Base-by-base conservation (phyloP, 345 rosid genomes). In the Gossypium turneri region DNA sequence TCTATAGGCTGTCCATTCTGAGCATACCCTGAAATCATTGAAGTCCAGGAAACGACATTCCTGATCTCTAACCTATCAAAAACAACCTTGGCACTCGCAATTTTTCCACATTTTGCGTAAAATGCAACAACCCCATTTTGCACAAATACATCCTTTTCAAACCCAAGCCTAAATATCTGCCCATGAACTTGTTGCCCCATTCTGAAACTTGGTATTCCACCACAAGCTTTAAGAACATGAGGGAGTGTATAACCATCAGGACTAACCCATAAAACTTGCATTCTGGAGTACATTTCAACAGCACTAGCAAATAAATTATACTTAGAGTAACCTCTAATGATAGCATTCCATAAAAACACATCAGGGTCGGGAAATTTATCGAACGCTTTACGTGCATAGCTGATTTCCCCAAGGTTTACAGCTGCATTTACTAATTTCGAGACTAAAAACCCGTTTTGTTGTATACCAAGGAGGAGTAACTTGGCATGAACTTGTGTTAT, bases 81-180 rank as follows among this genome's bases (percentile, higher is more conserved):
- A 59, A 89, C 92, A 75, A 17, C 73, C 81, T 80, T 82, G 24
- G 90, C 90, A 10, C 44, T 61, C 17, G 27, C 78, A 73, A 89
- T 56, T 55, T 77, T 78, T 13, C 88, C 82, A 19, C 90, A 89
- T 80, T 88, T 91, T 0, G 97, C 88, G 76, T 89, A 91, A 71
- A 91, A 79, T 2, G 92, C 85, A 44, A 91, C 88, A 48, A 86
- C 86, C 77, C 88, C 89, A 63, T 89, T 91, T 81, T 89, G 97
- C 79, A 88, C 92, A 82, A 85, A 81, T 9, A 85, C 87, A 66
- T 91, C 90, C 2, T 75, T 83, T 73, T 84, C 90, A 79, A 86
- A 87, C 19, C 92, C 90, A 47, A 62, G 82, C 77, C 92, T 81
- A 61, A 86, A 82, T 9, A 86, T 82, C 67, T 89, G 94, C n/a